Conservation (phyloP, 805 yeast genomes). For the Candida insectalens region DNA sequence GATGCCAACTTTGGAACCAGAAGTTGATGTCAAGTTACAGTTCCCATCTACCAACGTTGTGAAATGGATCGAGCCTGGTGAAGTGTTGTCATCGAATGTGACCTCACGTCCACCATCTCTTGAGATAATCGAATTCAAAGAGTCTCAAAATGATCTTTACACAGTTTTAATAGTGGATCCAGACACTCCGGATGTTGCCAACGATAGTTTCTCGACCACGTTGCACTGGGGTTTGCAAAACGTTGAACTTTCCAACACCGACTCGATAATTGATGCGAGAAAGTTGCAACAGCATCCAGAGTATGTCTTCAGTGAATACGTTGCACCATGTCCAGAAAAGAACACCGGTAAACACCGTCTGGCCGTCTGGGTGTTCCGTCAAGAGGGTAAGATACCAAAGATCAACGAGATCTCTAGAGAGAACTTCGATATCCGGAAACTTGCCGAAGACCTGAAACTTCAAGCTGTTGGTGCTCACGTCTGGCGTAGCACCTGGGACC, state of each 20-base stretch:
- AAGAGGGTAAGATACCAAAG: slow-evolving; percentile 24
- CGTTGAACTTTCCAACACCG: slow-evolving; percentile 47
- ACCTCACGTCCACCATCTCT: slow-evolving; percentile 72
- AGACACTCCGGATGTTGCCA: slow-evolving; percentile 71
- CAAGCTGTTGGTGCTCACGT: slow-evolving; percentile 85
- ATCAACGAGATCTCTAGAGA: slow-evolving; percentile 26
- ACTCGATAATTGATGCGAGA: slow-evolving; percentile 42
- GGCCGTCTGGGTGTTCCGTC: slow-evolving; percentile 86
- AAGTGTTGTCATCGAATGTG: slow-evolving; percentile 58
- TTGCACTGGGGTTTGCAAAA: slow-evolving; percentile 73
- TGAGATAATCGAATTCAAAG: slow-evolving; percentile 62
- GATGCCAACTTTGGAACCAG: slow-evolving; percentile 77
- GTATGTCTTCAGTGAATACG: slow-evolving; percentile 45
- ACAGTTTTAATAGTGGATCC: slow-evolving; percentile 82
- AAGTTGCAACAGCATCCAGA: slow-evolving; percentile 27
- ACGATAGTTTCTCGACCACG: slow-evolving; percentile 60
- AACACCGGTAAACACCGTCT: slow-evolving; percentile 78
- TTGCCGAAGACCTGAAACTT: slow-evolving; percentile 45
- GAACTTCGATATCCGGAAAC: slow-evolving; percentile 63
- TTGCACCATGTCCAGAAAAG: slow-evolving; percentile 85
- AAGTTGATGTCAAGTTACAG: slow-evolving; percentile 62
- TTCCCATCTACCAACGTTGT: slow-evolving; percentile 55
- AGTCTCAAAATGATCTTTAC: slow-evolving; percentile 44
- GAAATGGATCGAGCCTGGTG: slow-evolving; percentile 76
- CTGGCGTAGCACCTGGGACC: slow-evolving; percentile 82